Evolutionary conservation across 2,329 filamentous ascomycete genomes (phyloP).

Genomic region (Fusarium drepaniforme): DNA sequence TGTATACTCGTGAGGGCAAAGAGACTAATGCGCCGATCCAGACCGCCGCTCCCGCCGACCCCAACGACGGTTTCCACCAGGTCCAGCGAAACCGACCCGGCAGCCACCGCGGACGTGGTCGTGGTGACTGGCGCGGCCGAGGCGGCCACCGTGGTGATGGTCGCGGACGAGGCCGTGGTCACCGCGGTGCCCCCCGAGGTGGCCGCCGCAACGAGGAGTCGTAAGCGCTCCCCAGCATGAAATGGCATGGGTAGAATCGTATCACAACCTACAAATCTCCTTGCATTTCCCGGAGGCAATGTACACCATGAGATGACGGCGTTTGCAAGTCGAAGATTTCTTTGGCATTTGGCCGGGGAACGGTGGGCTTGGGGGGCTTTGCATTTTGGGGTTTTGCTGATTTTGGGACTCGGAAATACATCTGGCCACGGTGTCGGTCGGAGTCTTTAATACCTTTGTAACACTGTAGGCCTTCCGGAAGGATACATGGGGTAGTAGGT

Average conservation of each 20-base stretch:
- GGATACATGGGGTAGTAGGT: slow-evolving; percentile 37
- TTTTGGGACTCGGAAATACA: slow-evolving; percentile 45
- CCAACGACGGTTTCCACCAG: slow-evolving; percentile 78
- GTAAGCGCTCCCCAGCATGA: slow-evolving; percentile 42
- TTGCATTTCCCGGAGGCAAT: slow-evolving; percentile 49
- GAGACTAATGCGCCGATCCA: slow-evolving; percentile 25
- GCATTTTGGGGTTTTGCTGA: slow-evolving; percentile 49
- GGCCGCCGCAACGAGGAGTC: slow-evolving; percentile 56
- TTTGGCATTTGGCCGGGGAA: slow-evolving; percentile 43
- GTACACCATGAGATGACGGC: slow-evolving; percentile 57
- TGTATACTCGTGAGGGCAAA: not conserved
- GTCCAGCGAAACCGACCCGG: slow-evolving; percentile 72
- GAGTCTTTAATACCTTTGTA: slow-evolving; percentile 46
- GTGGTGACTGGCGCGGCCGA: slow-evolving; percentile 64
- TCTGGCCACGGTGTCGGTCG: slow-evolving; percentile 45
- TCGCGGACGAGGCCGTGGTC: slow-evolving; percentile 57
- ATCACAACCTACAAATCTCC: slow-evolving; percentile 45
- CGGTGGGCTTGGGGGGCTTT: slow-evolving; percentile 40
- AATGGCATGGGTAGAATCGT: slow-evolving; percentile 42
- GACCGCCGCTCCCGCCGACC: slow-evolving; percentile 54
- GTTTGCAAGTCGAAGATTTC: slow-evolving; percentile 48
- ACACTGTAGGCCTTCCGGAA: slow-evolving; percentile 40
- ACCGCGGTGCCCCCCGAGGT: slow-evolving; percentile 50
- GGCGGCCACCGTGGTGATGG: slow-evolving; percentile 63
- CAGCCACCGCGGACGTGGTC: slow-evolving; percentile 57